These are phyloP conservation scores for Alnus rubra DNA, from an alignment of 306 rosid species.

Conservation along the genomic window DNA sequence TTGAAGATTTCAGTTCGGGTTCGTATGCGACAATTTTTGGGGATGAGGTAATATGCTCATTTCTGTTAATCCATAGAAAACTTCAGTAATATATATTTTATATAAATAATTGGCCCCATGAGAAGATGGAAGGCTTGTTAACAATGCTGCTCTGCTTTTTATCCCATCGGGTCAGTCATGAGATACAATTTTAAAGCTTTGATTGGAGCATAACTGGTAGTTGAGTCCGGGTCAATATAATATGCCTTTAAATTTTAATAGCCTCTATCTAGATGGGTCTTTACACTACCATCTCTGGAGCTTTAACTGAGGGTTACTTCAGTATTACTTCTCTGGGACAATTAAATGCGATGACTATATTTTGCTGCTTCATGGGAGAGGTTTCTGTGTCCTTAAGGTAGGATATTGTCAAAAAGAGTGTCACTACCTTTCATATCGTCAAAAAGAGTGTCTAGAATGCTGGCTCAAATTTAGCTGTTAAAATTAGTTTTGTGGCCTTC, in stretches of 20 bases:
- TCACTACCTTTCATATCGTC: neutral
- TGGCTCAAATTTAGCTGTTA: neutral
- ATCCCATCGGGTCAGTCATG: neutral
- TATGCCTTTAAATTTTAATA: neutral
- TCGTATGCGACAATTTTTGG: constrained; percentile 89
- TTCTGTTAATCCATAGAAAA: neutral
- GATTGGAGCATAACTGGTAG: constrained; percentile 3
- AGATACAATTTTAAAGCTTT: neutral
- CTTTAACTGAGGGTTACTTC: neutral
- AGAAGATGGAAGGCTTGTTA: neutral
- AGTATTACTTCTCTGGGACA: neutral
- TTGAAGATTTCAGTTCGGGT: constrained; percentile 73
- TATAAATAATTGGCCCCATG: too few relatives aligned
- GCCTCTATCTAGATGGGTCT: neutral
- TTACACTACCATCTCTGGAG: neutral
- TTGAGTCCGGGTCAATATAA: neutral
- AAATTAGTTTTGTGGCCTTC: neutral
- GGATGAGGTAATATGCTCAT: constrained; percentile 62
- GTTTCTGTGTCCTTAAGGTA: neutral
- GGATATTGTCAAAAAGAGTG: neutral
- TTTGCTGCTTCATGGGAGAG: neutral
- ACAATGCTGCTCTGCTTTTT: neutral
- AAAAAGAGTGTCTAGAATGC: too few relatives aligned
- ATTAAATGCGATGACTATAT: neutral
- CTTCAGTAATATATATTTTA: neutral